Percentiles rank a stretch among this genome's conserved stretches.
Conservation (phyloP, 352 stramenopile species). For the Phytophthora syringae region DNA sequence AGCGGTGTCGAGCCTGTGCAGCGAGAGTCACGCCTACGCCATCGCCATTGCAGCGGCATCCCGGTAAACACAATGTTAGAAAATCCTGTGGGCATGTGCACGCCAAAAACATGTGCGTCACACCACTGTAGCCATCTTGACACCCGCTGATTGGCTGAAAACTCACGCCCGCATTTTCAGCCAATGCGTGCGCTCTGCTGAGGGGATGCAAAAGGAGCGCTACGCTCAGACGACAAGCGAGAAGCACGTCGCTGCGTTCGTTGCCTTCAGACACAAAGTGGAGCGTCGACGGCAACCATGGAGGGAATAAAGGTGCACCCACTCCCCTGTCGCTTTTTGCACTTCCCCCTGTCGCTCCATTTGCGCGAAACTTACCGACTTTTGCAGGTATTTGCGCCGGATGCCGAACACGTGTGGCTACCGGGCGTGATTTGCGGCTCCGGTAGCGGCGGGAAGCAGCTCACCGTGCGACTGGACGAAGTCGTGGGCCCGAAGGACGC, state of each 20-base stretch:
- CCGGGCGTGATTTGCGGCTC: constrained; percentile 72
- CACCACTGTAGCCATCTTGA: constrained; percentile 34
- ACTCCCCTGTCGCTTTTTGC: neutral
- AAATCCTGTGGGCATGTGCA: constrained; percentile 6
- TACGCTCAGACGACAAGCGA: constrained; percentile 26
- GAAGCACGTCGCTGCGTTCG: constrained; percentile 3
- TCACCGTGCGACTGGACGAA: constrained; percentile 74
- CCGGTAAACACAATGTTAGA: constrained; percentile 24
- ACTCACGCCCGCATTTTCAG: too few relatives aligned
- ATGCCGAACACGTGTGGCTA: constrained; percentile 82
- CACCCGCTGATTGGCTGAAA: constrained; percentile 23
- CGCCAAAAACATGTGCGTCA: constrained; percentile 20
- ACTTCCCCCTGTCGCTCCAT: constrained; percentile 33
- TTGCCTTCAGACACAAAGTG: constrained; percentile 3
- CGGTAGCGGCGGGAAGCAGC: constrained; percentile 42
- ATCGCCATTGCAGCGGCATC: neutral
- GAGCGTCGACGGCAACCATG: constrained; percentile 31
- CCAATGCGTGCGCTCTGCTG: too few relatives aligned
- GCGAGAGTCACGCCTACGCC: neutral
- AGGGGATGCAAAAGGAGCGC: constrained; percentile 23
- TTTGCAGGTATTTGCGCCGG: constrained; percentile 70
- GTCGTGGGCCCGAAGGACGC: constrained; percentile 59
- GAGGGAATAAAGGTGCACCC: constrained; percentile 64
- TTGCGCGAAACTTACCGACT: constrained; percentile 23
- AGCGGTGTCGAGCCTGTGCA: constrained; percentile 1